phyloP scores from a whole-genome alignment of 768 basidiomycete species.

The Rhodosporidiobolus odoratus region DNA sequence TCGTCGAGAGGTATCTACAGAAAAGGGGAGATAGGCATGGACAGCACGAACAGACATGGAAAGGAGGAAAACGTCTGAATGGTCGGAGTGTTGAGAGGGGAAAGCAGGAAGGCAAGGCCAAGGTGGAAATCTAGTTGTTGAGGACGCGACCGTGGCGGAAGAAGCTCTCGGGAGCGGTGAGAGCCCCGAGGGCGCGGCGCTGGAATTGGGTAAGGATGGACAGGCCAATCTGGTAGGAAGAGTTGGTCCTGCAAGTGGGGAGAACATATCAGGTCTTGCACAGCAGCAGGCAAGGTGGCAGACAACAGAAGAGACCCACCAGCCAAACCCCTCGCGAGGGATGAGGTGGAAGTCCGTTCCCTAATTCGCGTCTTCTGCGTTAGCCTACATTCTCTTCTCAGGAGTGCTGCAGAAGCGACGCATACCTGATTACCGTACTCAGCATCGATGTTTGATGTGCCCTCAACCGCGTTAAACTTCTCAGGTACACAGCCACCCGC shows the following conservation, averaged over 20 bases:
- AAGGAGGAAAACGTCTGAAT: background rate
- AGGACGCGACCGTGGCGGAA: constrained; percentile 28
- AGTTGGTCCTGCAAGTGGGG: constrained; percentile 44
- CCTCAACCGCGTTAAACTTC: constrained; percentile 95
- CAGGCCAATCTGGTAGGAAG: constrained; percentile 93
- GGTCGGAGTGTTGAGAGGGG: background rate
- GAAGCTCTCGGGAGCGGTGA: constrained; percentile 77
- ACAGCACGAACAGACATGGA: background rate
- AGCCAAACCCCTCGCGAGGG: constrained; percentile 94
- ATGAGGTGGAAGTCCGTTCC: constrained; percentile 97
- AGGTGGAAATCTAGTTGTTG: background rate
- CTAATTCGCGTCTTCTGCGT: constrained; percentile 42
- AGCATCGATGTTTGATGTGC: constrained; percentile 92
- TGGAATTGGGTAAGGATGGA: constrained; percentile 88
- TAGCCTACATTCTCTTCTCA: too few species aligned
- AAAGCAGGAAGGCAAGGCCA: background rate
- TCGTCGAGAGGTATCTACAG: too few species aligned
- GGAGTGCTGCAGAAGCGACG: too few species aligned
- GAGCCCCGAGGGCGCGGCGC: constrained; percentile 90
- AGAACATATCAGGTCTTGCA: background rate
- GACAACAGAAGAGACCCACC: constrained; percentile 52
- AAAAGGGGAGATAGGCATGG: too few species aligned
- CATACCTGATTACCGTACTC: constrained; percentile 79
- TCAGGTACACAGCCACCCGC: constrained; percentile 98
- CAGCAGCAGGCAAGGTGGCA: background rate